Base-by-base conservation (phyloP, 2,329 filamentous ascomycete genomes). In the Claviceps monticola region DNA sequence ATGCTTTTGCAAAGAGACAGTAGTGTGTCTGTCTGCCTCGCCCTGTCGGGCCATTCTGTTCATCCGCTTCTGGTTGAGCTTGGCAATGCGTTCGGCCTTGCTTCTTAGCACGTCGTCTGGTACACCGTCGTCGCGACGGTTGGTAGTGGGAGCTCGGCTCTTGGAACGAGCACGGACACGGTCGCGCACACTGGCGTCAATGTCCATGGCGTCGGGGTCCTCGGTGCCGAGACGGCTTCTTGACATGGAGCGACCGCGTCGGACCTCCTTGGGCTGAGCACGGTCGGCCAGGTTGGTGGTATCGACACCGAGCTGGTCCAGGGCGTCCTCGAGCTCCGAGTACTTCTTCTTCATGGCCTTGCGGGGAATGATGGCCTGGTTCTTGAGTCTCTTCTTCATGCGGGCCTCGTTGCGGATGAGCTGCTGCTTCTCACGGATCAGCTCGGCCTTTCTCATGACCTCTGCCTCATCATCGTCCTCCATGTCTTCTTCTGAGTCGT, bases 341-440 rank as follows among this genome's bases (percentile, higher is more conserved):
- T 95, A 75, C 56, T 86, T 84, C 74, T 90, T 88, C 67, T 88
- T 80, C 66, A 84, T 82, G 59, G 82, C 79, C 60, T 83, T 86
- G 63, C 93, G 83, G 23, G 93, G 94, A 57, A 98, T 94, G 60
- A 91, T 79, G 56, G 93, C 91, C 60, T 89, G 82, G 76, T 98
- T 98, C 84, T 98, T 97, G 67, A 98, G 82, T 43, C 84, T 85
- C 76, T 95, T 97, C 72, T 88, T 87, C 84, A 95, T 89, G 72
- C 87, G 86, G 56, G 88, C 86, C 62, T 95, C 93, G 71, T 97
- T 97, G 65, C 87, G 83, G 71, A 97, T 93, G 56, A 96, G 76
- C 56, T 84, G 79, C 60, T 88, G 84, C 81, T 97, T 96, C 75
- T 96, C 90, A 56, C 91, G 85, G 69, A 98, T 98, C 55, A 95